These are phyloP conservation scores for Backusella circina DNA, from an alignment of 192 early-diverging fungal genomes.

Conservation along the genomic window DNA sequence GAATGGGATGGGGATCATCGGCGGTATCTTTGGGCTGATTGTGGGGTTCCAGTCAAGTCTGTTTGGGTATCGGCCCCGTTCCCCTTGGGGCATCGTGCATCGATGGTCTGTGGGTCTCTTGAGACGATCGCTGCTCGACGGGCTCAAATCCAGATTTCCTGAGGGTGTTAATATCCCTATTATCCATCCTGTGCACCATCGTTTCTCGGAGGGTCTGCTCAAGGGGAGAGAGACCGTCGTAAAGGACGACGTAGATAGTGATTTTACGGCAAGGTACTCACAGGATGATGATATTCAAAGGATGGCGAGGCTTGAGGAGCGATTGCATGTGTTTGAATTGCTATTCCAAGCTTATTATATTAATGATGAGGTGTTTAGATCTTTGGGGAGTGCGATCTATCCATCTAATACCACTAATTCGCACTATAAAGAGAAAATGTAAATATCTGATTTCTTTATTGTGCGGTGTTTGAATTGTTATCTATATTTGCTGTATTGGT, in stretches of 20 bases:
- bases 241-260: background rate
- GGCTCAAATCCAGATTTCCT: slow-evolving; percentile 1
- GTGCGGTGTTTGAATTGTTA: background rate
- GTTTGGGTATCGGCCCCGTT: slow-evolving; percentile 16
- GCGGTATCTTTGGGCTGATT: slow-evolving; percentile 18
- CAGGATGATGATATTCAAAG: background rate
- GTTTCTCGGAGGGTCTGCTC: background rate
- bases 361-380: slow-evolving; percentile 17
- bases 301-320: slow-evolving; percentile 5
- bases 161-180: background rate
- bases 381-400: background rate
- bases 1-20: slow-evolving; percentile 12
- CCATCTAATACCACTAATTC: background rate
- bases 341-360: slow-evolving; percentile 22
- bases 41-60: slow-evolving; percentile 12
- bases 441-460: background rate
- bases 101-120: slow-evolving; percentile 12
- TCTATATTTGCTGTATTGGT: background rate
- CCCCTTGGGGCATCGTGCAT: slow-evolving; percentile 21
- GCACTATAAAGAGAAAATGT: background rate
- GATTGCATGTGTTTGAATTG: slow-evolving; percentile 12
- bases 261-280: background rate
- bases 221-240: background rate
- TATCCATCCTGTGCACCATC: background rate
- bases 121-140: background rate